Evolutionary conservation across 352 stramenopile genomes (phyloP).

Genomic region (Globisporangium barbulae): DNA sequence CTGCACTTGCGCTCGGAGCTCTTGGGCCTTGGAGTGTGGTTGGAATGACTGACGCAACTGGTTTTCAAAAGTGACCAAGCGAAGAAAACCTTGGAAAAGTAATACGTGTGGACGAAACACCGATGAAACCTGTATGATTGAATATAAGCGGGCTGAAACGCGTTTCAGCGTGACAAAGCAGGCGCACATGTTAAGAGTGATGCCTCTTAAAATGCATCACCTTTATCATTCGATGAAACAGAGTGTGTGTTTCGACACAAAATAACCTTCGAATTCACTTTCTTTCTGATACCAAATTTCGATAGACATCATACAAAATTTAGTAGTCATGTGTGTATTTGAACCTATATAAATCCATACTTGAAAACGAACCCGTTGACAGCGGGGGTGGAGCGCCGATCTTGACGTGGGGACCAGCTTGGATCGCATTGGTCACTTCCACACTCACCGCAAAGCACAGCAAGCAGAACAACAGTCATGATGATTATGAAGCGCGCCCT

Average conservation of each 20-base stretch:
- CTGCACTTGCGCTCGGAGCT: neutral
- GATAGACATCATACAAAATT: neutral
- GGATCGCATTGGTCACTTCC: neutral
- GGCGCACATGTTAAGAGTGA: neutral
- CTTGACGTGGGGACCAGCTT: neutral
- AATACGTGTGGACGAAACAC: neutral
- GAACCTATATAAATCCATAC: neutral
- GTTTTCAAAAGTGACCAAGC: neutral
- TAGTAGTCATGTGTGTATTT: neutral
- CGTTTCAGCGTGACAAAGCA: neutral
- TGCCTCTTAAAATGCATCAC: neutral
- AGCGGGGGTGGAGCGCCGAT: neutral
- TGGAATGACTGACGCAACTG: neutral
- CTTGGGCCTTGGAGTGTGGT: neutral
- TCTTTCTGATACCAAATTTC: neutral
- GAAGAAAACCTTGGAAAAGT: neutral
- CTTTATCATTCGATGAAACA: neutral
- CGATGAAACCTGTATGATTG: neutral
- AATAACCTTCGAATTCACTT: no score
- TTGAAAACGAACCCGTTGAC: neutral
- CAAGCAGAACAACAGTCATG: neutral
- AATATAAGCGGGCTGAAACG: neutral
- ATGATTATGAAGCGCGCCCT: conserved; percentile 9
- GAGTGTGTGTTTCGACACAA: neutral
- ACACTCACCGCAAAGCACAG: neutral